These are phyloP conservation scores for Erodium trifolium DNA, from an alignment of 441 rosid species.

Conservation along the genomic window DNA sequence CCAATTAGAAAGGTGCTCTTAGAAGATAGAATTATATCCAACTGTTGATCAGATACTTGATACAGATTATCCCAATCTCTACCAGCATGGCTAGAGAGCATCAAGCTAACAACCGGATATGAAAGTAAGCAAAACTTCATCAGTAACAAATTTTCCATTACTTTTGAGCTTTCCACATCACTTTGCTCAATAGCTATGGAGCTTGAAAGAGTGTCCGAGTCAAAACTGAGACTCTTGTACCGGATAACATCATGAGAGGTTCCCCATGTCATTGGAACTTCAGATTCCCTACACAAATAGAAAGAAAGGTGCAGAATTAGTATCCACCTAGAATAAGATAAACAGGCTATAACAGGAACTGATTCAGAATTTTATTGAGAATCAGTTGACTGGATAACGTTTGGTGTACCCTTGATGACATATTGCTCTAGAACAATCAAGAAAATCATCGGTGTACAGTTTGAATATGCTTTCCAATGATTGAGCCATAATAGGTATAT, in stretches of 20 bases:
- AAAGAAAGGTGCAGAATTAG: not conserved
- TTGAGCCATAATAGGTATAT: slow-evolving; percentile 21
- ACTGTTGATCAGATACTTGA: slow-evolving; percentile 36
- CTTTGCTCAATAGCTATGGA: slow-evolving; percentile 5
- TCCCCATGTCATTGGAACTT: slow-evolving; percentile 40
- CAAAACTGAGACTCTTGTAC: slow-evolving; percentile 15
- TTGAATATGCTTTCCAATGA: slow-evolving; percentile 31
- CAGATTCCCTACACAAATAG: slow-evolving; percentile 25
- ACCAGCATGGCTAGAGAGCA: slow-evolving; percentile 34
- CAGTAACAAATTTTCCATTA: slow-evolving; percentile 34
- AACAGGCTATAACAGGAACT: not conserved
- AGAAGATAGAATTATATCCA: slow-evolving; percentile 28
- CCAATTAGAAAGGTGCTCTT: slow-evolving; percentile 43
- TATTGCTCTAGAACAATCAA: slow-evolving; percentile 32
- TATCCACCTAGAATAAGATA: too few species aligned
- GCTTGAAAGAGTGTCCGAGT: slow-evolving; percentile 3
- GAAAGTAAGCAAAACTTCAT: slow-evolving; percentile 50
- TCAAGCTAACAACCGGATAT: slow-evolving; percentile 24
- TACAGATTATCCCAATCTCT: slow-evolving; percentile 39
- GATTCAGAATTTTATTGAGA: not conserved
- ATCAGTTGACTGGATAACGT: not conserved
- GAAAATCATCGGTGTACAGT: slow-evolving; percentile 27
- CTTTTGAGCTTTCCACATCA: slow-evolving; percentile 32
- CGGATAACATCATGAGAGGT: slow-evolving; percentile 25
- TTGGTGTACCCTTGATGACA: slow-evolving; percentile 38